Evolutionary conservation across 2,329 filamentous ascomycete species (phyloP), one percentile per base, ranked within the genome.

Genomic region (Cryphonectria naterciae): DNA sequence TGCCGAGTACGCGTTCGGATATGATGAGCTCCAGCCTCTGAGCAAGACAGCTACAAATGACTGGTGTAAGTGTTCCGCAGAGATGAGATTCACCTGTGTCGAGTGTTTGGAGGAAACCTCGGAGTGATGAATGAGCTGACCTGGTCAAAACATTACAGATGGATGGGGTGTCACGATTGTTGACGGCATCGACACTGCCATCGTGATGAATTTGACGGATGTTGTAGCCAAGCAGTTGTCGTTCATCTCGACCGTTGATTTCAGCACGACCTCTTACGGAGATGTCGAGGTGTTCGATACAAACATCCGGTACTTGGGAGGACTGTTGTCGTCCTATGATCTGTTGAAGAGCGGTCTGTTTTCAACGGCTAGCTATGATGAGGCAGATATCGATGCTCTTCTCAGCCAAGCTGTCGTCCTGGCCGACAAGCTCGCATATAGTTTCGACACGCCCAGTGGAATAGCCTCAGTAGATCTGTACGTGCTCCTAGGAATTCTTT

Each of bases 101-200:
- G 19, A 41, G 17, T 19, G 1, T 10, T 19, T n/a, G 28, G 28
- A 19, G 56, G 15, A 61, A 17, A 8, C 10, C 46, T n/a, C 43
- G 5, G 46, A n/a, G 22, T 41, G 15, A 19, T 35, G 4, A 5
- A 22, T 41, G 1, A 35, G 39, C 65, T 58, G 49, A 67, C 35
- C 17, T 52, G 0, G 22, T 7, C 58, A 62, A 13, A 25, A 43
- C 1, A 56, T 25, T 10, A 25, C 54, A 67, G 65, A 69, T 46
- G 68, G 68, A 43, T 69, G 68, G 68, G 68, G 61, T 32, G 68
- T 69, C 4, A 69, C 68, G 17, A 69, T 69, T 19, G 68, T 69
- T 22, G 68, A 69, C 28, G 68, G 68, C 25, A 69, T 69, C 11
- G 68, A 69, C 39, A 69, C 68, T 22, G 68, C 68, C 19, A 65